Conservation (phyloP, 176 grass and related monocot species). For the Saccharum spontaneum region DNA sequence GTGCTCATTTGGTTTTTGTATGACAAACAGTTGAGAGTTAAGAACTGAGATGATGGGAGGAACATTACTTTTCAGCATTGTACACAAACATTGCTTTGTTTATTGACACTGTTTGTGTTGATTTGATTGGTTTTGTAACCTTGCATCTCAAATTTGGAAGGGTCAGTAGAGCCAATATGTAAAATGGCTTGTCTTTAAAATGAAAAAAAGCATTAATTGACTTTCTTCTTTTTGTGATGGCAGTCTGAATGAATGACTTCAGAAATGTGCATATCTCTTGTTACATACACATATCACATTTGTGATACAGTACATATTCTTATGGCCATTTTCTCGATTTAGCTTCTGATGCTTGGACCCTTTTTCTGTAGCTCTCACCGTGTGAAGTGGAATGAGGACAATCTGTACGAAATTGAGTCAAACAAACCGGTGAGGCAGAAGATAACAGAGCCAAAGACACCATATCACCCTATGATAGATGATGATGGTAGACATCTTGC, state of each 20-base stretch:
- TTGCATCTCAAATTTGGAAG: neutral
- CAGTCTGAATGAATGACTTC: neutral
- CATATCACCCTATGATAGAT: conserved; percentile 92
- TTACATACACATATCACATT: neutral
- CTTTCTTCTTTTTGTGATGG: neutral
- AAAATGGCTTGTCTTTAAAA: neutral
- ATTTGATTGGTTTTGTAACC: neutral
- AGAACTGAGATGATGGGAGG: neutral
- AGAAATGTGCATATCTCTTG: neutral
- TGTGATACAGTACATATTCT: neutral
- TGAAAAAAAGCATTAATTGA: neutral
- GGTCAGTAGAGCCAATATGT: conserved; percentile 1
- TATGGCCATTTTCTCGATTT: conserved; percentile 4
- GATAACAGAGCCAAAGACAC: conserved; percentile 97
- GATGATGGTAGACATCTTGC: conserved; percentile 69
- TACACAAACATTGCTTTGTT: neutral
- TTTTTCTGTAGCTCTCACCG: conserved; percentile 26
- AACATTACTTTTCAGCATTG: neutral
- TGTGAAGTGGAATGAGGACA: conserved; percentile 92
- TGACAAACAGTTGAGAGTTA: neutral
- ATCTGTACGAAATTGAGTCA: conserved; percentile 93
- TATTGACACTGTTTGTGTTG: neutral
- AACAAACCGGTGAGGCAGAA: conserved; percentile 96
- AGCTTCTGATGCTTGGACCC: neutral
- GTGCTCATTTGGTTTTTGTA: neutral